phyloP scores from a whole-genome alignment of 208 protist genomes.

The Leishmania tropica region DNA sequence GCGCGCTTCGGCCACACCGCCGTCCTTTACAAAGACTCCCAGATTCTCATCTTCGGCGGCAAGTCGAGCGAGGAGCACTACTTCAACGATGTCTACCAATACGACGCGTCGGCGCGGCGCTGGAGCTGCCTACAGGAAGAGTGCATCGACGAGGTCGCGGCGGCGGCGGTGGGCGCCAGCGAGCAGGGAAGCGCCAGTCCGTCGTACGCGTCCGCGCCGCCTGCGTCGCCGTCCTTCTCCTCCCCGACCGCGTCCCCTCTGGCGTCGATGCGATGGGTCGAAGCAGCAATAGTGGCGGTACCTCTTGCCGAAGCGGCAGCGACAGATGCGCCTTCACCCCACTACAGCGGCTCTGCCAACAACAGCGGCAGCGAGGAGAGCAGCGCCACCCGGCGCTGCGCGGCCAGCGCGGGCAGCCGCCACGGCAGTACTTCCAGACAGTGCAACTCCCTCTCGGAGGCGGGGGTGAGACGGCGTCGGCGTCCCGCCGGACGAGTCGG shows the following conservation, averaged over 20 bases:
- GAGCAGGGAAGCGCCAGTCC: conserved; percentile 1
- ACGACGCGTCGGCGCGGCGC: conserved; percentile 26
- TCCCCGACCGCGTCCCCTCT: background rate
- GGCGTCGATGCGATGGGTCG: background rate
- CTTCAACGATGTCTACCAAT: conserved; percentile 52
- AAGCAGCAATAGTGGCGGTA: background rate
- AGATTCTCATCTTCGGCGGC: conserved; percentile 67
- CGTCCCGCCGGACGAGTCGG: conserved; percentile 38
- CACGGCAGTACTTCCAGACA: background rate
- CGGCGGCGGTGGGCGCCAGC: background rate
- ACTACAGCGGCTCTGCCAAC: conserved; percentile 1
- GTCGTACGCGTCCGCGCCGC: conserved; percentile 4
- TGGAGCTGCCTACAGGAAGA: conserved; percentile 27
- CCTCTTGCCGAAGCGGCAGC: background rate
- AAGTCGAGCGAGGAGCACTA: conserved; percentile 32
- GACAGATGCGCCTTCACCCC: background rate
- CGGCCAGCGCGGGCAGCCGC: background rate
- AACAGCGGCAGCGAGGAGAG: background rate
- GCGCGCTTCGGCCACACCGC: conserved; percentile 73
- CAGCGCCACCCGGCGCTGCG: background rate
- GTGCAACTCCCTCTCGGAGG: background rate
- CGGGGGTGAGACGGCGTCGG: background rate
- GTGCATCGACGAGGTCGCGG: background rate
- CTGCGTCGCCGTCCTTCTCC: conserved; percentile 6
- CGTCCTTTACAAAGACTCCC: conserved; percentile 42